Evolutionary conservation across 2,329 filamentous ascomycete genomes (phyloP), one percentile per base, ranked within the genome.

Genomic region (Pseudophaeomoniella oleicola): DNA sequence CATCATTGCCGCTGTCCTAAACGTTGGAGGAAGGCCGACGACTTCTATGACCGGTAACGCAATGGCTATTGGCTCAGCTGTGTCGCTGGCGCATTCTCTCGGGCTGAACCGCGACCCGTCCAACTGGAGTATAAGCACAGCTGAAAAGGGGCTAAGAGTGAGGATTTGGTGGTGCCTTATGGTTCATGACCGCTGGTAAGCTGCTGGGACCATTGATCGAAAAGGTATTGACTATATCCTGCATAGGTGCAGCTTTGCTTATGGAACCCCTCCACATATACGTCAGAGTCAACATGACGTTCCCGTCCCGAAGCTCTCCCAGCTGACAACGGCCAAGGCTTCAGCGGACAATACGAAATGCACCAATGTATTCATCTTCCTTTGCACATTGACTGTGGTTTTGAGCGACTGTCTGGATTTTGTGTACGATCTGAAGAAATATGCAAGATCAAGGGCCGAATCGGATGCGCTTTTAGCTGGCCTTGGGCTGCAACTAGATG

Each of bases 31-130:
- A 1, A 60, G 74, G 2, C 74, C 75, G 1, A 70, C 70, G 4
- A 73, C 71, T 4, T 71, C 70, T 1, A 66, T 76, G 47, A 68
- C 72, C 4, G 71, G 72, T 0, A 75, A 75, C 42, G 65, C 64
- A 1, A 58, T 67, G 0, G 56, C 64, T 27, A 51, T 72, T 1
- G 69, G 69, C 0, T 59, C 62, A 0, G 66, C 68, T 0, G 57
- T 74, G 5, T 63, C 68, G 1, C 53, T 75, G 33, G 66, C 67
- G 0, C 62, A 74, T 45, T 66, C 66, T 0, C 51, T 75, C 0
- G 71, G 71, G 0, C 47, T 75, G 3, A 72, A 75, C 42, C 61
- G 67, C 9, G 60, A 71, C 32, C 66, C 70, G 0, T 51, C 58
- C 2, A 52, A 52, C 3, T 75, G 71, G 71, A 62, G 66, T 36